A percentile compares a stretch with the other conserved stretches of the same genome.
Conservation (phyloP, 352 stramenopile genomes). For the Globisporangium iwayamae region DNA sequence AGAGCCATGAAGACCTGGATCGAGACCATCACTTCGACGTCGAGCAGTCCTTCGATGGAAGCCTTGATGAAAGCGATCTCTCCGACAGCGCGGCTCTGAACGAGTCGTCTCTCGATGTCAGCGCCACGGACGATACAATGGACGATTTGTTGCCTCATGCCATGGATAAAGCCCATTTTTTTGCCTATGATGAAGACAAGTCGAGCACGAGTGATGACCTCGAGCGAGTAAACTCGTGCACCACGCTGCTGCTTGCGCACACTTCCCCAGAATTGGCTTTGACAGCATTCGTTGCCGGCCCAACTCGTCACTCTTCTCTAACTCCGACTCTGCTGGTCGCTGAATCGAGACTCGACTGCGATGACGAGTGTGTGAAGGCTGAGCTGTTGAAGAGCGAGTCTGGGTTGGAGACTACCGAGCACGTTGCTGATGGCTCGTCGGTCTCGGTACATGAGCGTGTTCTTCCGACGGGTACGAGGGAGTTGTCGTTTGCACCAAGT, state of each 20-base stretch:
- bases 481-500: neutral
- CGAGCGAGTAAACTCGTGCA: neutral
- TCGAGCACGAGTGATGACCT: neutral
- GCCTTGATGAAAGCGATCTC: neutral
- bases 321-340: too few relatives aligned
- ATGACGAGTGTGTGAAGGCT: neutral
- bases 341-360: neutral
- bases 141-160: neutral
- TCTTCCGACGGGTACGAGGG: neutral
- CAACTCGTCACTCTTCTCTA: neutral
- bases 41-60: constrained; percentile 5
- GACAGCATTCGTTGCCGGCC: neutral
- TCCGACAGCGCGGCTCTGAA: neutral
- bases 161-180: neutral
- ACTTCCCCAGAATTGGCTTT: neutral
- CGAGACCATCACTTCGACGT: constrained; percentile 3
- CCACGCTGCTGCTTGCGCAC: neutral
- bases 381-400: neutral
- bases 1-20: neutral
- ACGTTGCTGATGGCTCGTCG: neutral
- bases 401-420: neutral
- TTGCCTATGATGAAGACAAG: neutral
- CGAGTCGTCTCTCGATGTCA: neutral
- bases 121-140: neutral
- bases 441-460: neutral